phyloP scores from a whole-genome alignment of 129 eudicot genomes.

The Sambucus nigra region DNA sequence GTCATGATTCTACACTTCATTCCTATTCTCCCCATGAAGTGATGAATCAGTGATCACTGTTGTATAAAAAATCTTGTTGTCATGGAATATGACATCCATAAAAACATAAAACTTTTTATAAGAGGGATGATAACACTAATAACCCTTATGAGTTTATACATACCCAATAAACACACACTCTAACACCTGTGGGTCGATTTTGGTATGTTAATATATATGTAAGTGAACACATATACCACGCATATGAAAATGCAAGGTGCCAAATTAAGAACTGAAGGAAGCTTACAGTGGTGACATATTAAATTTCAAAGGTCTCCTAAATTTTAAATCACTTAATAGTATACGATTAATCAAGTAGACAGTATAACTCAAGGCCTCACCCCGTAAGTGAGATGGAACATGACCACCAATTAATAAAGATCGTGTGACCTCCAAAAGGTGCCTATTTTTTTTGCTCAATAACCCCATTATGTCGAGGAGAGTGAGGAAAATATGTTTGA shows the following conservation, averaged over 20 bases:
- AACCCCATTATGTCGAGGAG: constrained; percentile 3
- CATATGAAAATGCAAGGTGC: neutral
- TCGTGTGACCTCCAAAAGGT: no score
- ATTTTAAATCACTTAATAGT: neutral
- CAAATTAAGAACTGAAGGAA: constrained; percentile 1
- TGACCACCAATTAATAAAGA: constrained; percentile 11
- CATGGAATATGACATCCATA: neutral
- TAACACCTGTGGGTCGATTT: no score
- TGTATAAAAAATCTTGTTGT: neutral
- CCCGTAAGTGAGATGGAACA: constrained; percentile 9
- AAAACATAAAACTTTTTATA: no score
- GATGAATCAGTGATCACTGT: constrained; percentile 1
- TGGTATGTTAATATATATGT: no score
- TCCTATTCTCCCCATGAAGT: no score
- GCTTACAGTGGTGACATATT: neutral
- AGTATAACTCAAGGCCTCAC: constrained; percentile 4
- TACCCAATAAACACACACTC: no score
- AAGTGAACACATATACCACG: constrained; percentile 6
- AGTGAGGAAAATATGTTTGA: neutral
- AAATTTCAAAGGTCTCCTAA: constrained; percentile 1
- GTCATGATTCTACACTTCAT: neutral
- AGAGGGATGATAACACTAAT: no score
- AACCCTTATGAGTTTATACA: no score
- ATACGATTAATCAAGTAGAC: constrained; percentile 11
- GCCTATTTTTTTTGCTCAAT: constrained; percentile 6